Evolutionary conservation across 2,329 filamentous ascomycete species (phyloP).

Genomic region (Botrytis byssoidea): DNA sequence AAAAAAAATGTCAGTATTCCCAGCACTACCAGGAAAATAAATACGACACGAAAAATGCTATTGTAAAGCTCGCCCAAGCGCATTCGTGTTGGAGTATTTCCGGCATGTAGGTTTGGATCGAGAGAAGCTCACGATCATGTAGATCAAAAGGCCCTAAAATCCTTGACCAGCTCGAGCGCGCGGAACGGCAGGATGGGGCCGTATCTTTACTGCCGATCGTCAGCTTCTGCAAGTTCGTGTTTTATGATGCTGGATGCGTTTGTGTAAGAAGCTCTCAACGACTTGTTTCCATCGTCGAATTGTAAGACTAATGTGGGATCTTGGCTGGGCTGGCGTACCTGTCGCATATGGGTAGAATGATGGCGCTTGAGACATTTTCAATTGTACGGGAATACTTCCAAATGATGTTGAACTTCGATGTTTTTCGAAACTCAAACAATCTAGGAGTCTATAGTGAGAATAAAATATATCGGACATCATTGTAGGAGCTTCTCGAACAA

Average conservation of each 20-base stretch:
- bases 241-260: constrained; percentile 1
- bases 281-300: constrained; percentile 1
- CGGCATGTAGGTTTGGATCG: background rate
- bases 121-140: background rate
- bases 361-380: background rate
- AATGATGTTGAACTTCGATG: background rate
- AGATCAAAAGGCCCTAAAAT: background rate
- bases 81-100: background rate
- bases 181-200: constrained; percentile 5
- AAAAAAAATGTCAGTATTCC: background rate
- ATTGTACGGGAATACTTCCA: background rate
- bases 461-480: background rate
- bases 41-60: background rate
- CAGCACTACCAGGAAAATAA: constrained; percentile 1
- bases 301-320: background rate
- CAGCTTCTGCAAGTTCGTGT: constrained; percentile 13
- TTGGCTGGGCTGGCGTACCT: background rate
- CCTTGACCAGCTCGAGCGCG: background rate
- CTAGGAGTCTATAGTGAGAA: background rate
- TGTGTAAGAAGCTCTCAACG: background rate
- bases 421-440: background rate
- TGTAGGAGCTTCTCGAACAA: background rate
- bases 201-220: background rate
- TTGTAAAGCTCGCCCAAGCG: background rate
- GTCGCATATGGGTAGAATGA: constrained; percentile 6